These are phyloP conservation scores for Lasiosphaeria ovina DNA, from an alignment of 495 filamentous ascomycete species.

Conservation along the genomic window DNA sequence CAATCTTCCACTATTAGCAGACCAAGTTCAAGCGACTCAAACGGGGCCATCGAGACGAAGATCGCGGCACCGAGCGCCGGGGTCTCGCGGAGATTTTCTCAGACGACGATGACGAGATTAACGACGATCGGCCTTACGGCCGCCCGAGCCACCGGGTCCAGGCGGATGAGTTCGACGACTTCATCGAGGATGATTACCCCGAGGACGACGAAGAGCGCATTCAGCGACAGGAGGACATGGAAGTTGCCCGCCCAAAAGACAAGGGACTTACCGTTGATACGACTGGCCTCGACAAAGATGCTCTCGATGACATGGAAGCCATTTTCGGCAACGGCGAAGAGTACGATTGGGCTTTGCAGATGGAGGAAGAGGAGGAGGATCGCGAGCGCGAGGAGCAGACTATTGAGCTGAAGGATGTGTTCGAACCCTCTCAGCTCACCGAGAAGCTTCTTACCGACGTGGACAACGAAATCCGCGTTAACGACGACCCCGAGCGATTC, in stretches of 20 bases:
- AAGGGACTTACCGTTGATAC: slow-evolving; percentile 63
- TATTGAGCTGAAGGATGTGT: slow-evolving; percentile 95
- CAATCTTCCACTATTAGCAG: slow-evolving; percentile 37
- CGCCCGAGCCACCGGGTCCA: slow-evolving; percentile 51
- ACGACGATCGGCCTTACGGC: slow-evolving; percentile 56
- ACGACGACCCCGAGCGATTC: slow-evolving; percentile 90
- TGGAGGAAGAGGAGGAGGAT: slow-evolving; percentile 77
- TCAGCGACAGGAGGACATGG: slow-evolving; percentile 77
- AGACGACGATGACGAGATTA: slow-evolving; percentile 81
- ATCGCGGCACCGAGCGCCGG: slow-evolving; percentile 58
- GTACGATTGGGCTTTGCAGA: slow-evolving; percentile 86
- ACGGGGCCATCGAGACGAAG: slow-evolving; percentile 75
- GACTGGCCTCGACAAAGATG: slow-evolving; percentile 82
- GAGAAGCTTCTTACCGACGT: slow-evolving; percentile 95
- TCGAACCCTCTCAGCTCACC: slow-evolving; percentile 89
- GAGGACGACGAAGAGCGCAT: slow-evolving; percentile 79
- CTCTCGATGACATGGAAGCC: slow-evolving; percentile 88
- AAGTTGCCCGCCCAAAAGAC: slow-evolving; percentile 72
- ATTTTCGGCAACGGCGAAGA: slow-evolving; percentile 95
- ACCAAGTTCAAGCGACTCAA: slow-evolving; percentile 94
- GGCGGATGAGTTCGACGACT: slow-evolving; percentile 89
- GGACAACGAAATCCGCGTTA: slow-evolving; percentile 81
- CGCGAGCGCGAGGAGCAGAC: slow-evolving; percentile 62
- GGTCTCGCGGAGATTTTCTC: slow-evolving; percentile 89
- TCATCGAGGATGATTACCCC: slow-evolving; percentile 94